Conservation (phyloP, 2,329 filamentous ascomycete genomes). For the Furcasterigmium furcatum region DNA sequence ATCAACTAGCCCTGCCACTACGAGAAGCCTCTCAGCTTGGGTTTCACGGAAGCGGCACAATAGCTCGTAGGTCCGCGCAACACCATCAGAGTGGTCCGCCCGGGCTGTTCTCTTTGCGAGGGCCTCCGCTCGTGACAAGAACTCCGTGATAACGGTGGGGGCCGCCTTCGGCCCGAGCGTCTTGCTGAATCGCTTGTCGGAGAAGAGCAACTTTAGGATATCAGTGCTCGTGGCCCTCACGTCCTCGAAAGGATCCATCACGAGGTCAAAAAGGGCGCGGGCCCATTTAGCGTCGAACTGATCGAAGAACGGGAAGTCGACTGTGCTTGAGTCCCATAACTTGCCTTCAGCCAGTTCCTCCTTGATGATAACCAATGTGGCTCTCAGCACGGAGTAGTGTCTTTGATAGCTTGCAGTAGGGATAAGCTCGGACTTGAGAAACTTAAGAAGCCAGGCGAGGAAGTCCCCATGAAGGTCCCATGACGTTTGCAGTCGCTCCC, state of each 20-base stretch:
- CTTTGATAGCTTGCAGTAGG: constrained; percentile 87
- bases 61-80: constrained; percentile 73
- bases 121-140: constrained; percentile 50
- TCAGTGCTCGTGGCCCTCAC: constrained; percentile 61
- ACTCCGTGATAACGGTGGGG: constrained; percentile 33
- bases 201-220: constrained; percentile 47
- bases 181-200: constrained; percentile 27
- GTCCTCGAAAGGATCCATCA: constrained; percentile 92
- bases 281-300: constrained; percentile 48
- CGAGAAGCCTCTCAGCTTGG: constrained; percentile 35
- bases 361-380: constrained; percentile 63
- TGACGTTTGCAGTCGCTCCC: constrained; percentile 30
- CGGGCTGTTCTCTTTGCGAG: constrained; percentile 70
- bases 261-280: constrained; percentile 69
- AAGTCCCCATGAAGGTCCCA: constrained; percentile 59
- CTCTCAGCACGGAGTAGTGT: constrained; percentile 77
- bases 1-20: constrained; percentile 56
- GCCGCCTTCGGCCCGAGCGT: constrained; percentile 11
- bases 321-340: constrained; percentile 31
- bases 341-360: constrained; percentile 59
- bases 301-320: constrained; percentile 36
- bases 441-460: constrained; percentile 69
- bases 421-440: constrained; percentile 70
- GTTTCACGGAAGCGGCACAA: constrained; percentile 55
- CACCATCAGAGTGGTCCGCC: constrained; percentile 89